phyloP scores from a whole-genome alignment of 2,329 filamentous ascomycete genomes.

The Stylonectria norvegica region DNA sequence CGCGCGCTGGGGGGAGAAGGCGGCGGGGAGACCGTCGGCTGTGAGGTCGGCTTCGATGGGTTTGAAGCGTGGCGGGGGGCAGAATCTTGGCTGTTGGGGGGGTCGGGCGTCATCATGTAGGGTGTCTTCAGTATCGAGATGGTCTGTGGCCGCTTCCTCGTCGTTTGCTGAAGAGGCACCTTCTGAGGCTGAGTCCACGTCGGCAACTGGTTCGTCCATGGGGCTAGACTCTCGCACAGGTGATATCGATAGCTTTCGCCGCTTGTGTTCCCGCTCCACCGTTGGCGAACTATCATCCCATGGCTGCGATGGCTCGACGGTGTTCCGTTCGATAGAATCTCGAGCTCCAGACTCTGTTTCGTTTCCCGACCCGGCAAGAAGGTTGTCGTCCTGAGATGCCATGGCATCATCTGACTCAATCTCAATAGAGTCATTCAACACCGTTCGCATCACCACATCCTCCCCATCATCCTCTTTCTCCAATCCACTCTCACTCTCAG shows the following conservation, averaged over 20 bases:
- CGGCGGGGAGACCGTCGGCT: slow-evolving; percentile 22
- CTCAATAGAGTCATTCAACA: slow-evolving; percentile 28
- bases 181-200: slow-evolving; percentile 6
- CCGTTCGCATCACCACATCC: slow-evolving; percentile 8
- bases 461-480: slow-evolving; percentile 2
- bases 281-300: slow-evolving; percentile 8
- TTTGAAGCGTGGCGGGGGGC: slow-evolving; percentile 39
- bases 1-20: slow-evolving; percentile 36
- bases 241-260: slow-evolving; percentile 29
- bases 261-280: slow-evolving; percentile 24
- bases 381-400: slow-evolving; percentile 12
- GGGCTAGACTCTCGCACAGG: slow-evolving; percentile 17
- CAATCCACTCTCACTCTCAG: slow-evolving; percentile 3
- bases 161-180: slow-evolving; percentile 13
- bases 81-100: slow-evolving; percentile 37
- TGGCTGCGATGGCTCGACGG: slow-evolving; percentile 3
- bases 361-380: slow-evolving; percentile 6
- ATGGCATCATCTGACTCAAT: slow-evolving; percentile 24
- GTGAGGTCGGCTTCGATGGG: slow-evolving; percentile 23
- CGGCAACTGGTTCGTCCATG: slow-evolving; percentile 1
- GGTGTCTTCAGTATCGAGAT: too few species aligned
- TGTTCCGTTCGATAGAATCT: slow-evolving; percentile 8
- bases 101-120: slow-evolving; percentile 13
- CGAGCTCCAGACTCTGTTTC: slow-evolving; percentile 1
- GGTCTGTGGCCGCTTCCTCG: too few species aligned